These are phyloP conservation scores for Cicer chorassanicum DNA, from an alignment of 306 rosid genomes.

Conservation along the genomic window DNA sequence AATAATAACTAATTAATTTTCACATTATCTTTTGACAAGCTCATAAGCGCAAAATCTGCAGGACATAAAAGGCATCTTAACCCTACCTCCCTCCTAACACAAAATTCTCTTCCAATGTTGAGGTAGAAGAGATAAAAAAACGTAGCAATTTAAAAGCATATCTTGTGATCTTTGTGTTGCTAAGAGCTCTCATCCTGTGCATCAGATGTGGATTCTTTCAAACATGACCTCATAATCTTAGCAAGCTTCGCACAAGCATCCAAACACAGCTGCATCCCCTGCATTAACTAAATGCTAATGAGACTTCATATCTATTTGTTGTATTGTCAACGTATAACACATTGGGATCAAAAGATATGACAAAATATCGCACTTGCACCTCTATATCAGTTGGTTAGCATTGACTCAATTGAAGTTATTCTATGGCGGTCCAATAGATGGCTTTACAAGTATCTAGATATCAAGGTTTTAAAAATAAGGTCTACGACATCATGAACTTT, in stretches of 20 bases:
- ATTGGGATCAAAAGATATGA: slow-evolving; percentile 3
- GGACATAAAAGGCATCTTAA: slow-evolving; percentile 32
- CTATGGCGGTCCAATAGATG: background rate
- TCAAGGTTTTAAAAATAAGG: background rate
- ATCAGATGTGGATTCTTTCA: slow-evolving; percentile 68
- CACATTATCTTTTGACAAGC: slow-evolving; percentile 40
- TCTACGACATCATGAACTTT: background rate
- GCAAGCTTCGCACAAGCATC: slow-evolving; percentile 92
- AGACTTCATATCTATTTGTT: slow-evolving; percentile 21
- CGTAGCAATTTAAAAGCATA: slow-evolving; percentile 31
- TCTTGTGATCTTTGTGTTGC: slow-evolving; percentile 27
- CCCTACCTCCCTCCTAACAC: slow-evolving; percentile 24
- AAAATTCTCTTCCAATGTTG: slow-evolving; percentile 41
- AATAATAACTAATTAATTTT: slow-evolving; percentile 3
- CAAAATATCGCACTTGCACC: slow-evolving; percentile 28
- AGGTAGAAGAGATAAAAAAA: background rate
- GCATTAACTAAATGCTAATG: slow-evolving; percentile 39
- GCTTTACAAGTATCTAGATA: slow-evolving; percentile 1
- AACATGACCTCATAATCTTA: slow-evolving; percentile 76
- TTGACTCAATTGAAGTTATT: background rate
- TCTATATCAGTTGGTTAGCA: background rate
- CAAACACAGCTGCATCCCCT: slow-evolving; percentile 91
- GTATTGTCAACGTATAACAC: background rate
- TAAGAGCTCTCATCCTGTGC: slow-evolving; percentile 48
- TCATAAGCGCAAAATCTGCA: slow-evolving; percentile 52